These are phyloP conservation scores for Viola odorata DNA, from an alignment of 345 rosid genomes.

Conservation along the genomic window DNA sequence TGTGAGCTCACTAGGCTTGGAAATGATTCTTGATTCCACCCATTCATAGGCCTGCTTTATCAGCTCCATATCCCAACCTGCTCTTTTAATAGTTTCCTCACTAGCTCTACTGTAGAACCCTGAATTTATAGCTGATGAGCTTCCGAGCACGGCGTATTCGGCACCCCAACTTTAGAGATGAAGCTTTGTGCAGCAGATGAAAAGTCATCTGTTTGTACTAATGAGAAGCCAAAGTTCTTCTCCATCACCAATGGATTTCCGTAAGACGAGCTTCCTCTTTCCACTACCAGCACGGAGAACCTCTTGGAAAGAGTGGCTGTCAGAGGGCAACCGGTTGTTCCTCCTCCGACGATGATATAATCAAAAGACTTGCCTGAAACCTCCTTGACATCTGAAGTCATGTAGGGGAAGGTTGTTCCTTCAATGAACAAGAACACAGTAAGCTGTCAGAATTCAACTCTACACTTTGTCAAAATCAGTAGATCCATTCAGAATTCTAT, in stretches of 20 bases:
- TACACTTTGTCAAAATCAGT: too few species aligned
- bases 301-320: conserved; percentile 55
- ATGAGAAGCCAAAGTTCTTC: conserved; percentile 37
- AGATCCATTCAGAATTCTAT: too few species aligned
- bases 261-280: conserved; percentile 54
- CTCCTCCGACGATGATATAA: conserved; percentile 63
- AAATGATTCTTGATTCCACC: too few species aligned
- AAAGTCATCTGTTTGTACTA: conserved; percentile 43
- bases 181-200: conserved; percentile 55
- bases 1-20: too few species aligned
- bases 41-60: too few species aligned
- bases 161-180: conserved; percentile 42
- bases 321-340: conserved; percentile 54
- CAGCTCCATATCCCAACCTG: too few species aligned
- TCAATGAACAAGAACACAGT: background rate
- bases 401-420: conserved; percentile 41
- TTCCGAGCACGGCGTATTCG: conserved; percentile 26
- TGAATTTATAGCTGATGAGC: too few species aligned
- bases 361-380: conserved; percentile 61
- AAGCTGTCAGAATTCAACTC: background rate
- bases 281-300: conserved; percentile 48
- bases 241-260: conserved; percentile 46
- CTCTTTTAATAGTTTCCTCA: too few species aligned
- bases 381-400: conserved; percentile 48
- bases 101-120: too few species aligned